Evolutionary conservation across 2,329 filamentous ascomycete genomes (phyloP).

Genomic region (Epichloe glyceriae): DNA sequence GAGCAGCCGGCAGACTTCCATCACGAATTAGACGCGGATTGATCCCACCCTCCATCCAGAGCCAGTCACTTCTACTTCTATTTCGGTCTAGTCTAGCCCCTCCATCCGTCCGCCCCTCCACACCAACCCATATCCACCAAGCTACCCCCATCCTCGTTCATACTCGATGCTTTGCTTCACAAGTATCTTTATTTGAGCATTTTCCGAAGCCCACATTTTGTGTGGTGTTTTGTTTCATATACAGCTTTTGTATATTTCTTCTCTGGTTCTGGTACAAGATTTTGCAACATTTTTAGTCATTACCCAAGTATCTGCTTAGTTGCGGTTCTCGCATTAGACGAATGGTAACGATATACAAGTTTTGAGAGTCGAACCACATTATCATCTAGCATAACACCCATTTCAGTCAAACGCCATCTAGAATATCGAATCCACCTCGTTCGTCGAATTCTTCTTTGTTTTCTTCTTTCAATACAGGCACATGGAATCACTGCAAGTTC

Average conservation of each 20-base stretch:
- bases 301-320: not conserved
- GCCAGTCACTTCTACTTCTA: constrained; percentile 1
- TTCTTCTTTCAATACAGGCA: not conserved
- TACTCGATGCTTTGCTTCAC: not conserved
- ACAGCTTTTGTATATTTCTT: too few species aligned
- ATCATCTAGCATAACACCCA: not conserved
- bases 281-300: not conserved
- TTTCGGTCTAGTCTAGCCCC: constrained; percentile 1
- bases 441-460: too few species aligned
- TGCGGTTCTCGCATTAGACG: not conserved
- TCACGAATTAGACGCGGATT: constrained; percentile 7
- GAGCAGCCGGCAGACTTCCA: constrained; percentile 4
- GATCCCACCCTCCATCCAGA: not conserved
- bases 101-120: not conserved
- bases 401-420: not conserved
- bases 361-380: not conserved
- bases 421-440: too few species aligned
- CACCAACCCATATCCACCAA: not conserved
- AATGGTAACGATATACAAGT: not conserved
- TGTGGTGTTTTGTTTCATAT: not conserved
- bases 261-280: not conserved
- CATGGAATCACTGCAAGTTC: not conserved
- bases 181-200: not conserved
- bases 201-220: not conserved
- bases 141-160: not conserved